A percentile compares a stretch with the other conserved stretches of the same genome.
These are phyloP conservation scores for Yamadazyma atmosphaerica DNA, from an alignment of 1,139 yeast species.

Conservation along the genomic window DNA sequence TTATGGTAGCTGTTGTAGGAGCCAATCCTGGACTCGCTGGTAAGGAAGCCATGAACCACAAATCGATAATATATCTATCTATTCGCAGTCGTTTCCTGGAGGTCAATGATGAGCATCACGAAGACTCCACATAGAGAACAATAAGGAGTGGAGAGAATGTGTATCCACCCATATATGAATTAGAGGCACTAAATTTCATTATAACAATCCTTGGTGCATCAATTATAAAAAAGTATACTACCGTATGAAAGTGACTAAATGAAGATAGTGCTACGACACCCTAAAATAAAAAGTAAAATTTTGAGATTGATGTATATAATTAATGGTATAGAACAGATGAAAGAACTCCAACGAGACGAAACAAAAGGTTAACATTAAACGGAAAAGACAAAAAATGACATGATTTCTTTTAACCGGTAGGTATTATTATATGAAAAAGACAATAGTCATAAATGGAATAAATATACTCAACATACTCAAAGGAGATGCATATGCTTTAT, in stretches of 20 bases:
- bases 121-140: too few species aligned
- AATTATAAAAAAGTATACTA: too few species aligned
- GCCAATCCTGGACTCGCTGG: constrained; percentile 1
- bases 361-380: background rate
- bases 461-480: background rate
- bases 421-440: constrained; percentile 2
- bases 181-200: background rate
- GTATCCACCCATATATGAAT: background rate
- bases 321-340: background rate
- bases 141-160: background rate
- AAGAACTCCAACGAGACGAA: background rate
- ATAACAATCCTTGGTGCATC: too few species aligned
- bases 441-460: constrained; percentile 1
- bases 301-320: too few species aligned
- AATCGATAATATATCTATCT: too few species aligned
- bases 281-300: too few species aligned
- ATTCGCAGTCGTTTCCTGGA: too few species aligned
- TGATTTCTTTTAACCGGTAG: background rate
- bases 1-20: background rate
- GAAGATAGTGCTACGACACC: too few species aligned
- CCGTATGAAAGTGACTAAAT: too few species aligned
- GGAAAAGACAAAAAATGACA: background rate
- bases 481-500: background rate
- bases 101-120: too few species aligned
- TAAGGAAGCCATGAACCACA: background rate